These are phyloP conservation scores for Mimosa bimucronata DNA, from an alignment of 306 rosid species.

Conservation along the genomic window DNA sequence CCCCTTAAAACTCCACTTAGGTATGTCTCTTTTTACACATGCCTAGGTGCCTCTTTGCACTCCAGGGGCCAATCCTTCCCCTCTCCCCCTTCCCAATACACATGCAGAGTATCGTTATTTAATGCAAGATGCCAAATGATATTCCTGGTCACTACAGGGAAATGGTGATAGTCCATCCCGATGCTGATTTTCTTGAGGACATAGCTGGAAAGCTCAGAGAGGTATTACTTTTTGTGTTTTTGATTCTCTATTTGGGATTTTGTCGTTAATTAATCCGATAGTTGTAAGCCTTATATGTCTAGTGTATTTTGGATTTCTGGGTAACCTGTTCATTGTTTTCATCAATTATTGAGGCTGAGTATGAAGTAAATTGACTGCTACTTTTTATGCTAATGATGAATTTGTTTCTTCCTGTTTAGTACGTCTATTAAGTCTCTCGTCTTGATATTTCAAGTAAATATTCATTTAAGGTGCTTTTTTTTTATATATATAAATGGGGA, in stretches of 20 bases:
- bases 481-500: background rate
- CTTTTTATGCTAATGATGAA: background rate
- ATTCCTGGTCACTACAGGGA: constrained; percentile 56
- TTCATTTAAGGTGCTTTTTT: background rate
- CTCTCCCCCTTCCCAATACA: background rate
- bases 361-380: background rate
- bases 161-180: constrained; percentile 97
- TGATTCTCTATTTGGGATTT: constrained; percentile 7
- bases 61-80: background rate
- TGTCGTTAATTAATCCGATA: constrained; percentile 18
- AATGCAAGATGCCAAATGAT: background rate
- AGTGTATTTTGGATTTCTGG: background rate
- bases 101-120: background rate
- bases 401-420: background rate
- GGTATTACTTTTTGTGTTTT: constrained; percentile 48
- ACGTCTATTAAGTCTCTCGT: background rate
- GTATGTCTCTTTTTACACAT: constrained; percentile 44
- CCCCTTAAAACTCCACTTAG: constrained; percentile 95
- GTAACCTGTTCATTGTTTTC: background rate
- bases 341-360: background rate
- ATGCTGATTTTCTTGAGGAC: constrained; percentile 82
- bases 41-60: background rate
- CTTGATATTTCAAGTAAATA: background rate
- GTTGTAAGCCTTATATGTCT: background rate
- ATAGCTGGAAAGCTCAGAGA: constrained; percentile 87